Evolutionary conservation across 495 filamentous ascomycete species (phyloP), one percentile per base, ranked within the genome.

Genomic region (Neurospora discreta): DNA sequence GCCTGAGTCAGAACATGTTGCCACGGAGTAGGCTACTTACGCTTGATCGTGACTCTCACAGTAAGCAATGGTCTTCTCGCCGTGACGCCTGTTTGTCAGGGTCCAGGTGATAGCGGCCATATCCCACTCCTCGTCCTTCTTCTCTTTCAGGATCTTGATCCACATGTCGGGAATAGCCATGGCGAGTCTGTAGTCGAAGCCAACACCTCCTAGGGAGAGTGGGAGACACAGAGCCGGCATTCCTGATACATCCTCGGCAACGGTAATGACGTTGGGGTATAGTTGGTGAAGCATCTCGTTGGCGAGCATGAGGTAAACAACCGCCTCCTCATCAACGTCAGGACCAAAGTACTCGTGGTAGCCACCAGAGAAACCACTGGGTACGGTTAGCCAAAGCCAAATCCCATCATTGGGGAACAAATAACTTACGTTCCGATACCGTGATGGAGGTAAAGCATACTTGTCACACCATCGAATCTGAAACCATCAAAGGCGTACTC

Each of bases 151-250:
- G 77, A 93, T 90, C 83, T 98, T 99, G 87, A 99, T 99, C 87
- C 95, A 99, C 91, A 98, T 91, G 81, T 99, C 95, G 16, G 95
- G 95, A 75, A 99, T 90, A 11, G 95, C 95, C 95, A 99, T 99
- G 68, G 93, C 95, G 23, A 99, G 90, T 75, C 95, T 88, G 82
- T 99, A 99, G 82, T 99, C 95, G 79, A 99, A 99, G 16, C 95
- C 95, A 72, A 97, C 88, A 44, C 95, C 95, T 18, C 95, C 95
- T 8, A 98, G 85, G 0, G 90, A 89, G 65, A 98, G 85, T 3
- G 92, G 87, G 9, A 98, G 82, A 81, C 95, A 98, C 58, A 99
- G 84, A 9, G 93, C 95, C 65, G 95, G 95, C 95, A 99, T 99
- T 11, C 95, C 95, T 30, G 94, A 98, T 38, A 99, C 95, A 78